Base-by-base conservation (phyloP, 2,329 filamentous ascomycete genomes). In the Coniochaeta hoffmannii region DNA sequence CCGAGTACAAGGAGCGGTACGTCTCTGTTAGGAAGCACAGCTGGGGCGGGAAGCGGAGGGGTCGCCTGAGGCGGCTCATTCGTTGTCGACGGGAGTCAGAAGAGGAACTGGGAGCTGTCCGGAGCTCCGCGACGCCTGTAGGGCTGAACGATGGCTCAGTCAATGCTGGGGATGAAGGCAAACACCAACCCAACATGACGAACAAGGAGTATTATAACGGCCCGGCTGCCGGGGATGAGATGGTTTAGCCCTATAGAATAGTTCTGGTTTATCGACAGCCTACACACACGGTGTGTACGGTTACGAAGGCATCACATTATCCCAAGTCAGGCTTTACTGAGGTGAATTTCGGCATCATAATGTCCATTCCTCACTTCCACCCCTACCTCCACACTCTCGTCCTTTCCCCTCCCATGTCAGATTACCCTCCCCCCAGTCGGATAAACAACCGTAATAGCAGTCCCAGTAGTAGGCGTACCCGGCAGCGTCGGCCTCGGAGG, bases 11-110 rank as follows among this genome's bases (percentile, higher is more conserved):
- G 50, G 58, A 58, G 22, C 44, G 56, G 11, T 56, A 58, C 14
- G 46, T 59, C 32, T 63, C 54, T 34, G 54, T 59, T 3, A 34
- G 51, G 55, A 61, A 60, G 61, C 35, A 59, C 5, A 60, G 61
- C 0, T 63, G 61, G 60, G 61, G 61, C 12, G 53, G 56, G 54
- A 59, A 54, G 35, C 54, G 53, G 57, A 53, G 53, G 53, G 32
- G 14, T 14, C 53, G 44, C 46, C 46, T 22, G 19, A n/a, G 50
- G 24, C 32, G 41, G 8, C 12, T 51, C 14, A n/a, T 6, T 15
- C 22, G 28, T 26, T 17, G 22, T 28, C 22, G 38, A 17, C 38
- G 41, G 14, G 41, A 22, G 4, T 8, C 22, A 15, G 8, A 24
- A 26, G 22, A 26, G 38, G 38, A 4, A 3, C 19, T 9, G 3